Evolutionary conservation across 345 rosid genomes (phyloP).

Genomic region (Cardamine resedifolia): DNA sequence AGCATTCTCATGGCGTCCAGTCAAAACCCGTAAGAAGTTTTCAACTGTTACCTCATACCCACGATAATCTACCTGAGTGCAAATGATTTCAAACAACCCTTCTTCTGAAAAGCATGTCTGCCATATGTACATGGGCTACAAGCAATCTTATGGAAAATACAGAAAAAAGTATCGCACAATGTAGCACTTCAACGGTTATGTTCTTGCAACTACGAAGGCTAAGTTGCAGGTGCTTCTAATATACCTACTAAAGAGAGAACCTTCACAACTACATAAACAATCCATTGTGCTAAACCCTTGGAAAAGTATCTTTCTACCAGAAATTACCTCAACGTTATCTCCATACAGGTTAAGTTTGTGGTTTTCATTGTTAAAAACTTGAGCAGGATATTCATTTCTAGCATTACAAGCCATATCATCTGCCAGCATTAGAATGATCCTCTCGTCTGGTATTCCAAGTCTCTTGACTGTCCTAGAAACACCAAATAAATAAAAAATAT

Average conservation of each 20-base stretch:
- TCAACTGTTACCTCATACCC: conserved; percentile 98
- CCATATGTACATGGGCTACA: not conserved
- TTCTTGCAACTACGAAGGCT: not conserved
- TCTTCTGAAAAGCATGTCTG: not conserved
- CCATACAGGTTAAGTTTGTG: conserved; percentile 95
- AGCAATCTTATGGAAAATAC: not conserved
- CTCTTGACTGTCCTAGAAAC: conserved; percentile 87
- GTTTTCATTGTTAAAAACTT: conserved; percentile 96
- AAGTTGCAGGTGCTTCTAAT: not conserved
- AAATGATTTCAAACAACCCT: conserved; percentile 30
- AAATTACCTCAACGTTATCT: conserved; percentile 90
- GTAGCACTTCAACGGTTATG: not conserved
- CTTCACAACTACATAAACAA: not conserved
- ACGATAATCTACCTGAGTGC: conserved; percentile 88
- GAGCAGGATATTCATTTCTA: conserved; percentile 92
- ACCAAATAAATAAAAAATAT: conserved; percentile 22
- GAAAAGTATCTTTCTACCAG: not conserved
- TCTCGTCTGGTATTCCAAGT: conserved; percentile 93
- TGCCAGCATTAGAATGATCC: conserved; percentile 94
- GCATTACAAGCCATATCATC: conserved; percentile 99
- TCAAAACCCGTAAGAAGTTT: conserved; percentile 85
- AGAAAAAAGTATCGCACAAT: not conserved
- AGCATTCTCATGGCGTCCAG: conserved; percentile 85
- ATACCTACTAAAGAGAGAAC: not conserved
- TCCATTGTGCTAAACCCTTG: not conserved